Evolutionary conservation across 768 basidiomycete species (phyloP).

Genomic region (Trametes maxima): DNA sequence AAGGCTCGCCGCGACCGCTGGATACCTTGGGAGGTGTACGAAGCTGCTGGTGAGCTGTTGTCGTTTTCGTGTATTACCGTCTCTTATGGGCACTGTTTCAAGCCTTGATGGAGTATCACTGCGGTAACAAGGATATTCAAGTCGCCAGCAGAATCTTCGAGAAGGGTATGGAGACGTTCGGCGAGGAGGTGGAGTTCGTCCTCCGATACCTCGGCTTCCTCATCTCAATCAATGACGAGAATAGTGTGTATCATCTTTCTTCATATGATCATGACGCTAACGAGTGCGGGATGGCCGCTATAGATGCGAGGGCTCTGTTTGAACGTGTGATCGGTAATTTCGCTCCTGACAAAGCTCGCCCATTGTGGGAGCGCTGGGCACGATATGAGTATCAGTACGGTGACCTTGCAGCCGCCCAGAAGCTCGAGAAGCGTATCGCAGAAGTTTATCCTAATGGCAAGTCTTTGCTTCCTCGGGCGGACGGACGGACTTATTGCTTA

Average conservation of each 20-base stretch:
- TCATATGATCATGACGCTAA: slow-evolving; percentile 10
- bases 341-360: slow-evolving; percentile 73
- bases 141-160: slow-evolving; percentile 94
- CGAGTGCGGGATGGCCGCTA: not conserved
- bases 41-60: slow-evolving; percentile 73
- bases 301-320: slow-evolving; percentile 95
- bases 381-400: slow-evolving; percentile 94
- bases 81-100: not conserved
- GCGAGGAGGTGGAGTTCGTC: slow-evolving; percentile 83
- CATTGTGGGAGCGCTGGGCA: slow-evolving; percentile 96
- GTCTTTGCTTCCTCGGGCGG: slow-evolving; percentile 20
- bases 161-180: slow-evolving; percentile 83
- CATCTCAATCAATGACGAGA: slow-evolving; percentile 92
- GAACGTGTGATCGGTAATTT: slow-evolving; percentile 85
- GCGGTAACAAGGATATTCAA: slow-evolving; percentile 65
- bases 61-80: not conserved
- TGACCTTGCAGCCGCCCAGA: slow-evolving; percentile 84
- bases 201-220: slow-evolving; percentile 90
- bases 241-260: slow-evolving; percentile 60
- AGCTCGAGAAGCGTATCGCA: slow-evolving; percentile 86
- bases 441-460: slow-evolving; percentile 86
- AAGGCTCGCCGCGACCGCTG: slow-evolving; percentile 78
- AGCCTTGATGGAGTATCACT: slow-evolving; percentile 96
- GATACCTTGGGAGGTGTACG: slow-evolving; percentile 91
- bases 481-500: not conserved